Conservation (phyloP, 2,329 filamentous ascomycete species). For the Xylaria polymorpha region DNA sequence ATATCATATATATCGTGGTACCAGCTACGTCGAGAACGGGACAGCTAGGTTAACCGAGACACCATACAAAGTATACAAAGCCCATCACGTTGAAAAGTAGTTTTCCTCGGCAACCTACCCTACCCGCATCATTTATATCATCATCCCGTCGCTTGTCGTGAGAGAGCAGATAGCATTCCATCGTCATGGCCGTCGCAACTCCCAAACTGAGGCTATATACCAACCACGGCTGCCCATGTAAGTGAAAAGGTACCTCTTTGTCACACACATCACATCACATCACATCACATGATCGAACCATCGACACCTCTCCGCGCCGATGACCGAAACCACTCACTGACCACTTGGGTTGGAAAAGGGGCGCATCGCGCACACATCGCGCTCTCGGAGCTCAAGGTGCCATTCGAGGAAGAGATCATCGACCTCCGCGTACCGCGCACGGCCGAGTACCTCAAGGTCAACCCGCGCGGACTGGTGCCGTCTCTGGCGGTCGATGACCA, state of each 20-base stretch:
- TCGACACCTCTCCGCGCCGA: neutral
- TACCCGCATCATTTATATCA: neutral
- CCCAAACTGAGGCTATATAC: slow-evolving; percentile 48
- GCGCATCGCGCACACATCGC: slow-evolving; percentile 81
- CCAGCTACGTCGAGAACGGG: neutral
- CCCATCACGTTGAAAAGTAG: neutral
- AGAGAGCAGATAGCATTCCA: neutral
- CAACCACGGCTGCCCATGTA: slow-evolving; percentile 48
- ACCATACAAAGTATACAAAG: neutral
- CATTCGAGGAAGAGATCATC: slow-evolving; percentile 78
- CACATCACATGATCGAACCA: neutral
- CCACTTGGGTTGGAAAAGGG: slow-evolving; percentile 51
- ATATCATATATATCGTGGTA: neutral
- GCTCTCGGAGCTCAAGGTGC: slow-evolving; percentile 72
- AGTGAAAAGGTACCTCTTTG: slow-evolving; percentile 19
- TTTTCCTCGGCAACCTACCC: neutral
- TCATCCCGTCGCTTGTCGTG: neutral
- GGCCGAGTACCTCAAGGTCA: slow-evolving; percentile 79
- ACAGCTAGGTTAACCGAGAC: neutral
- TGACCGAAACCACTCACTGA: slow-evolving; percentile 27
- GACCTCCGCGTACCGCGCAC: slow-evolving; percentile 76
- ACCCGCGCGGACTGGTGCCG: slow-evolving; percentile 83
- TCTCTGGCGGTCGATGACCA: slow-evolving; percentile 73
- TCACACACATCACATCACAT: neutral
- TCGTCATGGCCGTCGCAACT: slow-evolving; percentile 40